Evolutionary conservation across 2,329 filamentous ascomycete species (phyloP), one percentile per base, ranked within the genome.

Genomic region (Pseudocercospora cruenta): DNA sequence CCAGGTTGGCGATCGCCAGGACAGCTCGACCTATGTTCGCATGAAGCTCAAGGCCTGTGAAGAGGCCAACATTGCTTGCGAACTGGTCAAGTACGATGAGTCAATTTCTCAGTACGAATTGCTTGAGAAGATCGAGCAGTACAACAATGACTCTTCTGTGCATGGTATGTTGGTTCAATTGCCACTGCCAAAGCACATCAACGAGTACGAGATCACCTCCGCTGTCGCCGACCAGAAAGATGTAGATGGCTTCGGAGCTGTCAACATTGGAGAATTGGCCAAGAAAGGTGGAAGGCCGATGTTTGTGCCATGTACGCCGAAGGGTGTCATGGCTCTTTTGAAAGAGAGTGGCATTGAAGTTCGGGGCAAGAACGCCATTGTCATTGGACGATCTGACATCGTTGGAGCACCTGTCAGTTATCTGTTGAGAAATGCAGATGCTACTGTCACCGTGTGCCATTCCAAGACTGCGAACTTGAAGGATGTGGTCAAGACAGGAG

Each of bases 31-130:
- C 60, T 99, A 99, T 91, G 94, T 99, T 81, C 94, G 94, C 82
- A 99, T 99, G 95, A 99, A 99, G 85, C 84, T 97, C 77, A 99
- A 97, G 86, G 95, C 95, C 71, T 95, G 95, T 65, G 85, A 92
- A 79, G 95, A 98, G 91, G 93, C 94, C 76, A 93, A 92, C 76
- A 97, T 99, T 77, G 85, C 87, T 69, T 97, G 94, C 83, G 90
- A 94, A 76, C 83, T 97, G 70, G 84, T 96, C 72, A 92, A 94
- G 77, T 92, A 94, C 75, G 88, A 92, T 59, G 92, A 94, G 74
- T 85, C 89, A 68, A 91, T 94, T 78, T 88, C 89, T 62, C 92
- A 98, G 82, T 83, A 90, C 62, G 94, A 98, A 82, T 87, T 99
- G 65, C 85, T 99, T 67, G 89, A 95, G 71, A 86, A 91, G 69